phyloP scores from a whole-genome alignment of 805 yeast genomes.

The Lipomyces anomalus region DNA sequence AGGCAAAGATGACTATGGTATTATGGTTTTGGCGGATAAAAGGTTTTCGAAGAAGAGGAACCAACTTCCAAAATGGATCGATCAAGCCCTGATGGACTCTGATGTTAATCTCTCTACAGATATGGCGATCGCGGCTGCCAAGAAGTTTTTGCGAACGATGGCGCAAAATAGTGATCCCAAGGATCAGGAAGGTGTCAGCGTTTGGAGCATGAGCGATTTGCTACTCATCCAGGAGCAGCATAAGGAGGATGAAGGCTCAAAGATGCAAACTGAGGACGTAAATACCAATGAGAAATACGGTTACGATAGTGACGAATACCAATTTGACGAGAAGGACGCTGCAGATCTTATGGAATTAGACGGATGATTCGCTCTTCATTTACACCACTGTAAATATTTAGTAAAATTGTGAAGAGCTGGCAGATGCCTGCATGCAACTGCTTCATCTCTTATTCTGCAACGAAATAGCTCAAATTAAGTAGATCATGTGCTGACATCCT shows the following conservation, averaged over 20 bases:
- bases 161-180: conserved; percentile 89
- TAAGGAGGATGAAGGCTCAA: conserved; percentile 6
- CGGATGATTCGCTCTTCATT: neutral
- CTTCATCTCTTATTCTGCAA: too few relatives aligned
- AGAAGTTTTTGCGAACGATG: conserved; percentile 82
- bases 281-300: neutral
- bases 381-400: neutral
- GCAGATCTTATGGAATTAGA: neutral
- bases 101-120: conserved; percentile 91
- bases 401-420: neutral
- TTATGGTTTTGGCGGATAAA: conserved; percentile 95
- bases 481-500: too few relatives aligned
- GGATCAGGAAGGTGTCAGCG: conserved; percentile 91
- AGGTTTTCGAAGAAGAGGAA: conserved; percentile 66
- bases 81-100: conserved; percentile 85
- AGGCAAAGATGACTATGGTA: conserved; percentile 98
- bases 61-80: conserved; percentile 96
- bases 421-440: too few relatives aligned
- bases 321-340: neutral
- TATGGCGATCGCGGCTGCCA: conserved; percentile 94
- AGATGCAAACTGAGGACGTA: neutral
- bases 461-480: too few relatives aligned
- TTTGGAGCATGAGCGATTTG: conserved; percentile 77
- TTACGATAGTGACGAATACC: neutral
- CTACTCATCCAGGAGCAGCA: conserved; percentile 52